Percentiles rank a stretch among this genome's conserved stretches.
These are phyloP conservation scores for Cadophora sp. DNA, from an alignment of 2,329 filamentous ascomycete species.

Conservation along the genomic window DNA sequence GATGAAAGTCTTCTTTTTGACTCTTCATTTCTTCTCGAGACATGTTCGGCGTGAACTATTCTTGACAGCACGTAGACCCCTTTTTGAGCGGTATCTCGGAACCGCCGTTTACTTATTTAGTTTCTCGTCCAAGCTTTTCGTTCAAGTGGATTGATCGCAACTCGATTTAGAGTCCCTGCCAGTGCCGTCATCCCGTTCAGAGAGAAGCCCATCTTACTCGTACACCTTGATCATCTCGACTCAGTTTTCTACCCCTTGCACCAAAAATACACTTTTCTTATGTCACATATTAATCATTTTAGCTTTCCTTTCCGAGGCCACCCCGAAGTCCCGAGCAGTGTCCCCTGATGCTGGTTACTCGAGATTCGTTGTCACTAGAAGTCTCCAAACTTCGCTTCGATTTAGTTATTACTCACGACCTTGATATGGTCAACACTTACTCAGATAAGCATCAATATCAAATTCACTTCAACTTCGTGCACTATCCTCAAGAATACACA, in stretches of 20 bases:
- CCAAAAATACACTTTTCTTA: background rate
- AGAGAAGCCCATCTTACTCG: background rate
- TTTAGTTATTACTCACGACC: background rate
- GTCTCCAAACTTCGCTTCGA: background rate
- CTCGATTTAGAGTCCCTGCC: background rate
- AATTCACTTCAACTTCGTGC: no score
- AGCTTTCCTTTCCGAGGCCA: background rate
- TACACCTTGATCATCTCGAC: background rate
- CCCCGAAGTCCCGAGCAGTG: background rate
- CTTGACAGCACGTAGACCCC: background rate
- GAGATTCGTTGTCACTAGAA: background rate
- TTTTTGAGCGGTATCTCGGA: background rate
- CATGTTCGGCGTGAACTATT: background rate
- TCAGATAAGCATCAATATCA: background rate
- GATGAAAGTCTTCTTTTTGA: background rate
- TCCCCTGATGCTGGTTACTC: background rate
- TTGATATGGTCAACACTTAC: background rate
- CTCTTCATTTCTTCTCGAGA: no score
- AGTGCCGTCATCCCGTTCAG: constrained; percentile 1
- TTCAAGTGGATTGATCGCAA: background rate
- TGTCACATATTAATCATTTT: background rate
- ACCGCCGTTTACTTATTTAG: background rate
- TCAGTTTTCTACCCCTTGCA: no score
- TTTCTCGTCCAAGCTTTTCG: background rate
- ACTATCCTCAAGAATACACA: background rate